phyloP scores from a whole-genome alignment of 2,329 filamentous ascomycete species.

The Trichoderma lentiforme region DNA sequence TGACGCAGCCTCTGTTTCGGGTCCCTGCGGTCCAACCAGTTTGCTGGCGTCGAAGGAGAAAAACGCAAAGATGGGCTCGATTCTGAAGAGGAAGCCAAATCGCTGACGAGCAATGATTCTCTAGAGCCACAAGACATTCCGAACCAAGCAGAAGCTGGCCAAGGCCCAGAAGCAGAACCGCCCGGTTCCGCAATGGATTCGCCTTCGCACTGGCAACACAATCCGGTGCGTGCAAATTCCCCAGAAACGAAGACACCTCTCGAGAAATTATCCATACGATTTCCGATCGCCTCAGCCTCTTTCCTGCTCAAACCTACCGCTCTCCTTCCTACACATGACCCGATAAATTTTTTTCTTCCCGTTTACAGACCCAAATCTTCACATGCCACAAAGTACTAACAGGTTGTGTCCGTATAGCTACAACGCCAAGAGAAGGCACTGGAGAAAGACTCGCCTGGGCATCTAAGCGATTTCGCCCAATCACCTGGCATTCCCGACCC shows the following conservation, averaged over 20 bases:
- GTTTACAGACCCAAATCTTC: neutral
- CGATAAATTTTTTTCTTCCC: neutral
- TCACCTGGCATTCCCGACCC: conserved; percentile 21
- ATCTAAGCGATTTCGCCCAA: conserved; percentile 67
- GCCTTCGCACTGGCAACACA: conserved; percentile 96
- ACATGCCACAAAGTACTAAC: neutral
- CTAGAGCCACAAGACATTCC: conserved; percentile 99
- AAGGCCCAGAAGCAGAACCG: conserved; percentile 99
- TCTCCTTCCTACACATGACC: neutral
- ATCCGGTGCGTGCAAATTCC: conserved; percentile 76
- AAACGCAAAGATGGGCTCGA: neutral
- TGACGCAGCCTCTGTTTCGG: neutral
- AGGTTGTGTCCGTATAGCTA: conserved; percentile 64
- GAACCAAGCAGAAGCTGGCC: conserved; percentile 99
- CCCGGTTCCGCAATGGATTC: conserved; percentile 99
- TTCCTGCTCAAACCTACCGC: neutral
- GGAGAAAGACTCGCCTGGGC: conserved; percentile 99
- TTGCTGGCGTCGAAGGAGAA: neutral
- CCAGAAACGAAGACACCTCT: neutral
- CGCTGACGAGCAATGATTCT: conserved; percentile 26
- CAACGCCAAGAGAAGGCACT: conserved; percentile 99
- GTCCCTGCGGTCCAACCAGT: neutral
- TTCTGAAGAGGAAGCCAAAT: neutral
- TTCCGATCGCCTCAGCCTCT: neutral
- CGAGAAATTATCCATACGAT: neutral